Evolutionary conservation across 768 basidiomycete species (phyloP), one percentile per base, ranked within the genome.

Genomic region (Hygrocybe coccinea): DNA sequence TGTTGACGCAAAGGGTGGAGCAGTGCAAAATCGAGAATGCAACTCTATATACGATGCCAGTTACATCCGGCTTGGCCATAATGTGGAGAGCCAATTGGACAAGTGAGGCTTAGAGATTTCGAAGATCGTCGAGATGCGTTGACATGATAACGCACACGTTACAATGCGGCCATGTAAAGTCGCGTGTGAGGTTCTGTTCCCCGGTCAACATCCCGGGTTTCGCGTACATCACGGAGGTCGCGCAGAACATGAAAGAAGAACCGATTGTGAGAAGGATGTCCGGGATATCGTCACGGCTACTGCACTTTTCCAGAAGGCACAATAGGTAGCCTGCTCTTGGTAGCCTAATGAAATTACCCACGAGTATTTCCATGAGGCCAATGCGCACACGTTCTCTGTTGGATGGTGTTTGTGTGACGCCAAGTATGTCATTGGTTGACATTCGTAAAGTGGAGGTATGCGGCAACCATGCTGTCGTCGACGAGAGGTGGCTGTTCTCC

Each of bases 21-120:
- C 63, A 64, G 51, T 66, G 61, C 53, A 63, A 63, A 11, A 65
- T 56, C 1, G 62, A 65, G 45, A 61, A 65, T 0, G 59, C 29
- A 8, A 29, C 29, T 39, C 19, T 11, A 12, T 19, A 39, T 39
- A 39, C 38, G 15, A 39, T 3, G 38, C 38, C 14, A 4, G 38
- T 39, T 3, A 19, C 38, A 8, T 29, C 29, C 8, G 29, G 29
- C 29, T 29, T 29, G 8, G 29, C 29, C 29, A 29, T 29, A 29
- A 29, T 39, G 38, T 39, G 19, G 19, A 11, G 3, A 3, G 38
- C 38, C 14, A 39, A 19, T 39, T 39, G 38, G 38, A 39, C 19
- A 3, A 39, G 14, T 19, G 38, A 39, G 38, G 38, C 38, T 39
- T 39, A 11, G 38, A 19, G 29, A 8, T 29, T 29, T 3, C 29